These are phyloP conservation scores for Botrytis squamosa DNA, from an alignment of 2,329 filamentous ascomycete species.

Conservation along the genomic window DNA sequence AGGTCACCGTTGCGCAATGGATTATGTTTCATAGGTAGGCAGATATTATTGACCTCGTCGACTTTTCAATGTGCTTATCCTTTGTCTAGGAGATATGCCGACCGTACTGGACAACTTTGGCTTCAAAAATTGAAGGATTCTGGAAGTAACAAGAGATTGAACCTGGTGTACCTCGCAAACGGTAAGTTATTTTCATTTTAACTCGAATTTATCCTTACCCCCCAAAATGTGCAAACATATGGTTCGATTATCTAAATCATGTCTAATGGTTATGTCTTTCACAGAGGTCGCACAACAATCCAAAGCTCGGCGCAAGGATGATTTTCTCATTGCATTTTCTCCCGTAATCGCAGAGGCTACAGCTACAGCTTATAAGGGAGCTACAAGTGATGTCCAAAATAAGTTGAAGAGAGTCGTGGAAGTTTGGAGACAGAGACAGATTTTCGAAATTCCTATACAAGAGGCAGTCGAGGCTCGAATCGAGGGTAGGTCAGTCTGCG, in stretches of 20 bases:
- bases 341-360: slow-evolving; percentile 92
- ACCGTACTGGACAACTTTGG: slow-evolving; percentile 90
- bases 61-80: slow-evolving; percentile 36
- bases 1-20: slow-evolving; percentile 92
- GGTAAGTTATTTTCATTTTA: slow-evolving; percentile 52
- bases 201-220: slow-evolving; percentile 28
- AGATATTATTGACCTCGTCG: slow-evolving; percentile 7
- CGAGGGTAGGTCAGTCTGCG: slow-evolving; percentile 57
- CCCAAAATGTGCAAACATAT: slow-evolving; percentile 4
- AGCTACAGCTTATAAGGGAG: slow-evolving; percentile 84
- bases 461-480: slow-evolving; percentile 76
- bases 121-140: slow-evolving; percentile 86
- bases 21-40: slow-evolving; percentile 96
- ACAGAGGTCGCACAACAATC: slow-evolving; percentile 94
- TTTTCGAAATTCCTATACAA: slow-evolving; percentile 81
- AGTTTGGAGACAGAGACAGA: slow-evolving; percentile 83
- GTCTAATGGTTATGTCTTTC: slow-evolving; percentile 30
- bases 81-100: slow-evolving; percentile 74
- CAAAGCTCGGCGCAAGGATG: slow-evolving; percentile 85
- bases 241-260: slow-evolving; percentile 23
- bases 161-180: slow-evolving; percentile 92
- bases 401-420: slow-evolving; percentile 89
- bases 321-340: slow-evolving; percentile 89
- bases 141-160: slow-evolving; percentile 79
- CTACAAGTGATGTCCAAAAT: slow-evolving; percentile 78